Base-by-base conservation (phyloP, 371 early-diverging fungal species). In the Cokeromyces recurvatus region DNA sequence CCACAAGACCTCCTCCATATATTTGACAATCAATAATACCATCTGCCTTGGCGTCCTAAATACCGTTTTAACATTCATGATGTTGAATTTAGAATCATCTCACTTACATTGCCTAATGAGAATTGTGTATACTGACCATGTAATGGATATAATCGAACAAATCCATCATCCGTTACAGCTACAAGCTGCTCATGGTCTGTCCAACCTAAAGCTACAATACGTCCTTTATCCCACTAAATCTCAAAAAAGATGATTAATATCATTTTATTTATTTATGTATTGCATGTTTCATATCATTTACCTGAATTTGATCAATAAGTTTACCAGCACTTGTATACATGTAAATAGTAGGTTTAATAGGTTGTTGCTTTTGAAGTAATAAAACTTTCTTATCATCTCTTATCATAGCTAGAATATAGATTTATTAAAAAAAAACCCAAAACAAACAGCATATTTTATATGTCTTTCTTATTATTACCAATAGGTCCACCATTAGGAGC, bases 401-500 rank as follows among this genome's bases (percentile, higher is more conserved):
- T 21, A 93, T 85, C 70, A 94, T 77, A 12, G 95, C 95, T 88
- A 59, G 2, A 39, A 29, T 27, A n/a, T 10, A 25, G 19, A n/a
- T n/a, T n/a, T n/a, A n/a, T n/a, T n/a, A 39, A 1, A 41, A 19
- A 31, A 32, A 38, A 35, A 31, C 10, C 15, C 16, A 25, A 16
- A 12, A 20, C 29, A 22, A 27, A 38, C 16, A 25, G n/a, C 1
- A 37, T n/a, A n/a, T n/a, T n/a, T n/a, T n/a, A n/a, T n/a, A n/a
- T n/a, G n/a, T n/a, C n/a, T n/a, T 37, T 37, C 21, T 17, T 15
- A 11, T 42, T 24, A 47, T 39, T 81, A 91, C 93, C 94, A 32
- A 96, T 81, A 6, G 97, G 97, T 10, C 97, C 97, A 25, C 93
- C 97, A 71, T 81, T 87, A 2, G 89, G 86, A 12, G 94, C 89